A percentile compares a stretch with the other conserved stretches of the same genome.
Conservation (phyloP, 1,139 yeast species). For the Candida tetrigidarum region DNA sequence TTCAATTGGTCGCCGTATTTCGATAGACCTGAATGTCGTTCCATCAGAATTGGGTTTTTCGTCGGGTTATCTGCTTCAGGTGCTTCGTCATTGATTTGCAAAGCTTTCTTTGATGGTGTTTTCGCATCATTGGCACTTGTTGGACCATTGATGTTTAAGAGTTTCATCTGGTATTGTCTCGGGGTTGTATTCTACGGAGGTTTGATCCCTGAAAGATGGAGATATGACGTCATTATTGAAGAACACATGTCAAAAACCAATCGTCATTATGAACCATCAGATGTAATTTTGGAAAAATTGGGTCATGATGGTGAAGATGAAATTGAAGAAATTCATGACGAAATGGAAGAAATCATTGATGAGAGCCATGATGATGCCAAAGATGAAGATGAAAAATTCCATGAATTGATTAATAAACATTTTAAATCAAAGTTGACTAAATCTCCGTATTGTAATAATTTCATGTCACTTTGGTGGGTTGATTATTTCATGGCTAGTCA, state of each 20-base stretch:
- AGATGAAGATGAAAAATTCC: constrained; percentile 29
- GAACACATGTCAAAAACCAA: constrained; percentile 33
- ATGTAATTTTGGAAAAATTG: constrained; percentile 39
- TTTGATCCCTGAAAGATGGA: constrained; percentile 87
- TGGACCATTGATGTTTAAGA: constrained; percentile 62
- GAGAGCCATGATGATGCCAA: constrained; percentile 10
- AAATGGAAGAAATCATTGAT: constrained; percentile 27
- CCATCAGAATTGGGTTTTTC: constrained; percentile 81
- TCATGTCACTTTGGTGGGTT: constrained; percentile 82
- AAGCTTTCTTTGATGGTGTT: constrained; percentile 61
- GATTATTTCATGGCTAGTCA: constrained; percentile 80
- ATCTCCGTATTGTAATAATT: constrained; percentile 49
- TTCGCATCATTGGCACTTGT: constrained; percentile 54
- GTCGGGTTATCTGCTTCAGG: constrained; percentile 82
- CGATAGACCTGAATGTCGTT: constrained; percentile 84
- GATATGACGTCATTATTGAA: constrained; percentile 62
- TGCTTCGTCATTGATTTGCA: constrained; percentile 61
- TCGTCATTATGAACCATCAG: constrained; percentile 34
- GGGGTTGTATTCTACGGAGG: constrained; percentile 93
- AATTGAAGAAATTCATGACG: constrained; percentile 44
- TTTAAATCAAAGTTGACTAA: constrained; percentile 54
- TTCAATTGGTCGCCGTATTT: constrained; percentile 93
- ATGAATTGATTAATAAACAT: constrained; percentile 50
- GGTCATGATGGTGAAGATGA: constrained; percentile 51
- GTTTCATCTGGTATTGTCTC: constrained; percentile 71